These are phyloP conservation scores for Cladophialophora immunda DNA, from an alignment of 2,329 filamentous ascomycete species.

Conservation along the genomic window DNA sequence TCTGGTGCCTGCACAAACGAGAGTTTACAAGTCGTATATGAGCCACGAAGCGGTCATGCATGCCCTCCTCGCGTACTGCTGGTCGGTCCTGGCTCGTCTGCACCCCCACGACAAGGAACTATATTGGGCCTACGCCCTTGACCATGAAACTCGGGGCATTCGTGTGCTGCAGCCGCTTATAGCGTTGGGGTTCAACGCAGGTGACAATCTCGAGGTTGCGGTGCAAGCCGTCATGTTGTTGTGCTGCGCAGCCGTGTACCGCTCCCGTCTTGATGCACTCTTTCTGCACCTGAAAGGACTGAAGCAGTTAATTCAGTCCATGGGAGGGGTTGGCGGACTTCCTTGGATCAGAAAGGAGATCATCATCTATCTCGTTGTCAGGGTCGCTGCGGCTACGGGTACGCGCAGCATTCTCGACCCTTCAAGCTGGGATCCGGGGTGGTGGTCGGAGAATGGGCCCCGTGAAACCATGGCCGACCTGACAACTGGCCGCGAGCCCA, in stretches of 20 bases:
- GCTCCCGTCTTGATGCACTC: slow-evolving; percentile 5
- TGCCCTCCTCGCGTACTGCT: slow-evolving; percentile 11
- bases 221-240: slow-evolving; percentile 7
- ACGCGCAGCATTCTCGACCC: slow-evolving; percentile 12
- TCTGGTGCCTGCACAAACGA: background rate
- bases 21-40: slow-evolving; percentile 7
- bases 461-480: background rate
- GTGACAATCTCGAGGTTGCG: background rate
- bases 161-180: slow-evolving; percentile 6
- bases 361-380: slow-evolving; percentile 10
- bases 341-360: slow-evolving; percentile 6
- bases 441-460: background rate
- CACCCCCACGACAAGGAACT: slow-evolving; percentile 5
- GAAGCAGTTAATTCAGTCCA: background rate
- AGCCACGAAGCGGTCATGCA: slow-evolving; percentile 8
- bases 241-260: background rate
- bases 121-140: background rate
- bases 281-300: slow-evolving; percentile 2
- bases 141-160: slow-evolving; percentile 9
- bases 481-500: background rate
- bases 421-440: slow-evolving; percentile 13
- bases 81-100: slow-evolving; percentile 17
- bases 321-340: slow-evolving; percentile 11
- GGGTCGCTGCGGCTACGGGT: slow-evolving; percentile 1
- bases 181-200: background rate